phyloP scores from a whole-genome alignment of 495 filamentous ascomycete species.

The Geopyxis carbonaria region DNA sequence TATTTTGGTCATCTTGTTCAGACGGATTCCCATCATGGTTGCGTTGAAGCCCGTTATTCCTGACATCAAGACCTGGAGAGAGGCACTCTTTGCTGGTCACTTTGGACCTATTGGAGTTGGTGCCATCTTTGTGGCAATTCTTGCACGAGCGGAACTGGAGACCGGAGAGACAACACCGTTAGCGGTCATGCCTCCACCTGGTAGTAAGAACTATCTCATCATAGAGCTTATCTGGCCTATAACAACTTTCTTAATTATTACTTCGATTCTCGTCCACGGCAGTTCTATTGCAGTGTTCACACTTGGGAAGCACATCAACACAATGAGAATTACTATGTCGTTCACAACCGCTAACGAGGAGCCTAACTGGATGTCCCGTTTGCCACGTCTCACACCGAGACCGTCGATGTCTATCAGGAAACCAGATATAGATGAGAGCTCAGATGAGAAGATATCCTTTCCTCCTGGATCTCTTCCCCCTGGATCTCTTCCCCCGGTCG shows the following conservation, averaged over 20 bases:
- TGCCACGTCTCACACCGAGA: conserved; percentile 75
- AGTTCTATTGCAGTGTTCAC: conserved; percentile 98
- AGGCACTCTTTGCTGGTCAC: conserved; percentile 93
- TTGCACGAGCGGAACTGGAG: conserved; percentile 80
- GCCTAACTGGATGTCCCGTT: conserved; percentile 81
- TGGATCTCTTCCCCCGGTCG: conserved; percentile 61
- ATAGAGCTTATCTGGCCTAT: conserved; percentile 88
- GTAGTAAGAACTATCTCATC: conserved; percentile 44
- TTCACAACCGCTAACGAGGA: conserved; percentile 81
- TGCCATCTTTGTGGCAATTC: conserved; percentile 85
- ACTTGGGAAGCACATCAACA: conserved; percentile 95
- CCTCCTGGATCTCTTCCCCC: conserved; percentile 44
- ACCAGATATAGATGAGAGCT: conserved; percentile 34
- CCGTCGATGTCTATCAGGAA: conserved; percentile 51
- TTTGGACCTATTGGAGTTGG: conserved; percentile 98
- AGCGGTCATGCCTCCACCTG: conserved; percentile 36
- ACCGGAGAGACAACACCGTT: conserved; percentile 53
- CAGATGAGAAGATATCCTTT: conserved; percentile 30
- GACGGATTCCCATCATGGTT: conserved; percentile 92
- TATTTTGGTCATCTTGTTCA: conserved; percentile 84
- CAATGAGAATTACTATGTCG: conserved; percentile 82
- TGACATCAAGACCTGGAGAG: conserved; percentile 95
- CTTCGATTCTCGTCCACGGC: conserved; percentile 89
- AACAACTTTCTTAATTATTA: conserved; percentile 81
- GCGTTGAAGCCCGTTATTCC: conserved; percentile 81